Base-by-base conservation (phyloP, 1,139 yeast genomes). In the Yamadazyma sp. region DNA sequence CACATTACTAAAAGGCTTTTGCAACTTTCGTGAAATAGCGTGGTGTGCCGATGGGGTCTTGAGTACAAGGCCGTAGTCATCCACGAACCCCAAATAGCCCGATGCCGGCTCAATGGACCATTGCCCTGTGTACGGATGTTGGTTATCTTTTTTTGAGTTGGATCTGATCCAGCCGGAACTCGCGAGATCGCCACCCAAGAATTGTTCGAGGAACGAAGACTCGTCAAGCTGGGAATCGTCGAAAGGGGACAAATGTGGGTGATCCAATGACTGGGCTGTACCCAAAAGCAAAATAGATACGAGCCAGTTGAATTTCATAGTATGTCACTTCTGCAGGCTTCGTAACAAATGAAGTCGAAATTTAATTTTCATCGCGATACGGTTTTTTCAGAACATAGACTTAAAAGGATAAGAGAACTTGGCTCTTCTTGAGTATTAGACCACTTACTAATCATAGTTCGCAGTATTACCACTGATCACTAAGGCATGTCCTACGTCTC, bases 1-100 rank as follows among this genome's bases (percentile, higher is more conserved):
- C 17, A 67, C 73, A 59, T 83, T 64, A 57, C 76, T 75, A 41
- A 87, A 69, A 2, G 81, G 74, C 35, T 62, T 47, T 20, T 75
- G 76, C 36, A 88, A 71, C 48, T 72, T 63, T 39, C 78, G 75
- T 16, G 87, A 79, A 47, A 88, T 84, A 22, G 94, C 95, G 61
- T 87, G 88, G 53, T 79, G 86, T 31, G 89, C 81, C 33, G 95
- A 92, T 37, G 79, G 80, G 10, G 84, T 67, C 58, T 83, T 83
- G 60, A 83, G 74, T 11, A 86, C 92, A 43, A 88, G 73, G 3
- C 95, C 96, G 43, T 71, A 71, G 60, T 87, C 95, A 40, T 75
- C 75, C 14, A 55, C 57, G 50, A 78, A 76, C 0, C 85, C 92
- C 1, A 82, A 79, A 50, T 75, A 69, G 24, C 69, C 71, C 2